Evolutionary conservation across 1,139 yeast species (phyloP).

Genomic region (Geotrichum klebahnii): DNA sequence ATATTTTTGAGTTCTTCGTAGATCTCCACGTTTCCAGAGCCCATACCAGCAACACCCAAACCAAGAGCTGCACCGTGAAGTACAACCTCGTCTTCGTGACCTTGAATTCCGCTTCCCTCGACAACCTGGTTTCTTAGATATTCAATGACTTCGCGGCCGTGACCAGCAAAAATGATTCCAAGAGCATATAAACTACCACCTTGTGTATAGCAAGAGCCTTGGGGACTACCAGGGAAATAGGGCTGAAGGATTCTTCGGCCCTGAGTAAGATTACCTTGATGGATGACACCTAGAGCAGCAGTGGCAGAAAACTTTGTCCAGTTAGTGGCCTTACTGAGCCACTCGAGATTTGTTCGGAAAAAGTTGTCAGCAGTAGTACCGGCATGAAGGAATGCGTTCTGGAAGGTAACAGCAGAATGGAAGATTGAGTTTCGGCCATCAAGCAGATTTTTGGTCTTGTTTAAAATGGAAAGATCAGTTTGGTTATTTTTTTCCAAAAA

Average conservation of each 20-base stretch:
- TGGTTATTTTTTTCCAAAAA: constrained; percentile 82
- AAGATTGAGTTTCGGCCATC: constrained; percentile 92
- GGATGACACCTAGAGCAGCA: constrained; percentile 96
- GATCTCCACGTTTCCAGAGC: constrained; percentile 65
- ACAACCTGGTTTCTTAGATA: constrained; percentile 71
- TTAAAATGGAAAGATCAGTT: constrained; percentile 77
- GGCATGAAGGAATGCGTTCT: constrained; percentile 91
- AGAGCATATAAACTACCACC: constrained; percentile 95
- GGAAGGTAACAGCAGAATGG: constrained; percentile 93
- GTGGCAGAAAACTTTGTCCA: constrained; percentile 99
- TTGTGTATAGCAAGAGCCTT: constrained; percentile 65
- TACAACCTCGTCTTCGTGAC: constrained; percentile 76
- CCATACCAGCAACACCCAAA: constrained; percentile 96
- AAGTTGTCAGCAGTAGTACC: constrained; percentile 96
- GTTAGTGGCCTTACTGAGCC: constrained; percentile 94
- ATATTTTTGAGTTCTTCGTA: constrained; percentile 84
- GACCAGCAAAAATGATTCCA: constrained; percentile 93
- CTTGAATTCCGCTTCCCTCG: constrained; percentile 52
- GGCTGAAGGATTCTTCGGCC: constrained; percentile 87
- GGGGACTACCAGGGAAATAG: constrained; percentile 73
- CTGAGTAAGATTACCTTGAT: constrained; percentile 87
- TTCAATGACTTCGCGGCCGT: constrained; percentile 82
- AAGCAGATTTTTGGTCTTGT: constrained; percentile 71
- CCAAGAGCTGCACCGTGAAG: constrained; percentile 96
- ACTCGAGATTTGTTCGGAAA: constrained; percentile 83